A percentile compares a stretch with the other conserved stretches of the same genome.
These are phyloP conservation scores for Triticum monococcum DNA, from an alignment of 176 grass and related monocot species.

Conservation along the genomic window DNA sequence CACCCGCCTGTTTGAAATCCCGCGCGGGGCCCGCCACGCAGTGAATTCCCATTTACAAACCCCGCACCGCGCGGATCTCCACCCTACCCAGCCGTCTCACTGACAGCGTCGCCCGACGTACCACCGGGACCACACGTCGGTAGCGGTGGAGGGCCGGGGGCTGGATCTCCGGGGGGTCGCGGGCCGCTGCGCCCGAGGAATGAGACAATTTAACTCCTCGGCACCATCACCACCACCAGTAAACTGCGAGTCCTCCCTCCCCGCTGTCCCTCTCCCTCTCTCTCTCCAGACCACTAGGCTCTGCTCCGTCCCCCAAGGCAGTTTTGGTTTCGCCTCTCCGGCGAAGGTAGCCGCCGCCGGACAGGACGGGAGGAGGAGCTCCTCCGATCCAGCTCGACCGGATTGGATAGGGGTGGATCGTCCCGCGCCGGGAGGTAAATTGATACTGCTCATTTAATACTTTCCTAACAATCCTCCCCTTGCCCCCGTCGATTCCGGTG, in stretches of 20 bases:
- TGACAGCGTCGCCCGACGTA: neutral
- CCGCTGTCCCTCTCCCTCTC: neutral
- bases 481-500: conserved; percentile 30
- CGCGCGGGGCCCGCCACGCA: neutral
- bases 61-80: neutral
- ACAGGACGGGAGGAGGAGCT: neutral
- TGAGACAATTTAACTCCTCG: conserved; percentile 47
- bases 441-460: conserved; percentile 31
- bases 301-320: conserved; percentile 21
- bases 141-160: accelerated
- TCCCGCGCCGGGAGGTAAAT: conserved; percentile 27
- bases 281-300: neutral
- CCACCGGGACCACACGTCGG: accelerated
- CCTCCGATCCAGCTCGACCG: neutral
- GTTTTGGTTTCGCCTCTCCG: conserved; percentile 15
- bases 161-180: too few relatives aligned
- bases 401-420: conserved; percentile 14
- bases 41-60: conserved; percentile 15
- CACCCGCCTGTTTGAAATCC: conserved; percentile 49
- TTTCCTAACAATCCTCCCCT: conserved; percentile 34
- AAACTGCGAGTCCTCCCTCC: conserved; percentile 53
- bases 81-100: accelerated
- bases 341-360: neutral
- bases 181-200: conserved; percentile 43
- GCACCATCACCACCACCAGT: conserved; percentile 39